Base-by-base conservation (phyloP, 768 basidiomycete species). In the Mrakia hoshinonis region DNA sequence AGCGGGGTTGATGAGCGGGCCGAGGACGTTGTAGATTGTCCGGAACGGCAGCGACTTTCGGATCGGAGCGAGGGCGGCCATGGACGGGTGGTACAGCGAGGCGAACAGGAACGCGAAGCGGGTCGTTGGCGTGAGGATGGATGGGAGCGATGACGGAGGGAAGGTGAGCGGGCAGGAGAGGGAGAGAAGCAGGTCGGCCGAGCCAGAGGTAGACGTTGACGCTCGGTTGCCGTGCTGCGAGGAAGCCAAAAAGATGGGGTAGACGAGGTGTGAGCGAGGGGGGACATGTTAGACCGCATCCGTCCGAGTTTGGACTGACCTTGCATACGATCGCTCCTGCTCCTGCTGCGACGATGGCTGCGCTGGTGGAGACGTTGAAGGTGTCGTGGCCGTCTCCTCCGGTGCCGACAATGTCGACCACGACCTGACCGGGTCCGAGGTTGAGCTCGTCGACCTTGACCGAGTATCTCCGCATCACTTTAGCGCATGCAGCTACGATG, bases 341-440 rank as follows among this genome's bases (percentile, higher is more conserved):
- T 18, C 94, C 95, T 29, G 93, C 92, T 36, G 94, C 95, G 24
- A 97, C 90, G 73, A 99, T 85, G 0, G 85, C 94, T 2, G 95
- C 94, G 2, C 91, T 88, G 0, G 95, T 97, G 78, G 92, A 94
- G 66, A 97, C 94, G 78, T 98, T 97, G 84, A 93, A 97, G 0
- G 94, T 88, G 77, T 97, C 90, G 79, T 93, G 87, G 0, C 93
- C 93, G 80, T 97, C 96, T 9, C 96, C 95, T 13, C 95, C 92
- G 0, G 92, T 93, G 2, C 92, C 92, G 26, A 95, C 92, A 70
- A 95, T 91, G 78, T 94, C 91, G 26, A 88, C 85, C 54, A 77
- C 71, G 63, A 66, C 78, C 78, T 46, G 77, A n/a, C 67, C 67
- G 26, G 74, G 65, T 15, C 26, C 67, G 67, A 87, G 82, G 47